These are phyloP conservation scores for Cyanidiococcus yangmingshanensis DNA, from an alignment of 23 red algal genomes.

Conservation along the genomic window DNA sequence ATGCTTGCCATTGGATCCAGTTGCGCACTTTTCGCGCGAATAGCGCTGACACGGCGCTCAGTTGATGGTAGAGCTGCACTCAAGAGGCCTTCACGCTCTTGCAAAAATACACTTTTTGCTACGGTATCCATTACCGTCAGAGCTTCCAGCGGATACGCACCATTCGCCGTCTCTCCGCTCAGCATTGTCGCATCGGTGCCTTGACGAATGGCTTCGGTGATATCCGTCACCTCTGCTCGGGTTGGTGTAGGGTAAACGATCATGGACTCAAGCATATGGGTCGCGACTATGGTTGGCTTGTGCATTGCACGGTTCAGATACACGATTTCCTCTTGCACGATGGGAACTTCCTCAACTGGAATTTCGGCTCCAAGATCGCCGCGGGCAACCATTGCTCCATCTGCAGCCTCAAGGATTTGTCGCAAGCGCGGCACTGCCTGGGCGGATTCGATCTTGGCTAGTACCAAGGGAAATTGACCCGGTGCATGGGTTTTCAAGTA, in stretches of 20 bases:
- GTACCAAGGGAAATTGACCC: conserved; percentile 48
- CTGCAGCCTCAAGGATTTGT: conserved; percentile 70
- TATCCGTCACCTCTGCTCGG: conserved; percentile 92
- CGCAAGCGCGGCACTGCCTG: conserved; percentile 61
- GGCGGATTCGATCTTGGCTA: conserved; percentile 97
- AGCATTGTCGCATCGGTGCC: conserved; percentile 98
- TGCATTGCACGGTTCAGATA: conserved; percentile 64
- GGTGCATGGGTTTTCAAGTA: conserved; percentile 38
- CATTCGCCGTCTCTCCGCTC: conserved; percentile 90
- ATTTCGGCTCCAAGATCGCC: conserved; percentile 96
- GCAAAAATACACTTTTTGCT: conserved; percentile 21
- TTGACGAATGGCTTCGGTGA: conserved; percentile 79
- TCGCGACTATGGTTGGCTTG: conserved; percentile 98
- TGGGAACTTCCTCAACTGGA: conserved; percentile 90
- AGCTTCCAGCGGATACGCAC: conserved; percentile 71
- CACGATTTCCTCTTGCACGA: conserved; percentile 95
- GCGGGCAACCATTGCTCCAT: conserved; percentile 99
- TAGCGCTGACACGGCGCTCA: neutral
- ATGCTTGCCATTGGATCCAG: conserved; percentile 30
- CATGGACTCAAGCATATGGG: conserved; percentile 99
- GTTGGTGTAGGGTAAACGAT: conserved; percentile 93
- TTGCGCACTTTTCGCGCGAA: neutral
- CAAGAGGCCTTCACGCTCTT: conserved; percentile 12
- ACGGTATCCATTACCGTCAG: conserved; percentile 81
- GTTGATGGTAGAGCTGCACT: neutral